Evolutionary conservation across 495 filamentous ascomycete species (phyloP).

Genomic region (Talaromyces thailandensis): DNA sequence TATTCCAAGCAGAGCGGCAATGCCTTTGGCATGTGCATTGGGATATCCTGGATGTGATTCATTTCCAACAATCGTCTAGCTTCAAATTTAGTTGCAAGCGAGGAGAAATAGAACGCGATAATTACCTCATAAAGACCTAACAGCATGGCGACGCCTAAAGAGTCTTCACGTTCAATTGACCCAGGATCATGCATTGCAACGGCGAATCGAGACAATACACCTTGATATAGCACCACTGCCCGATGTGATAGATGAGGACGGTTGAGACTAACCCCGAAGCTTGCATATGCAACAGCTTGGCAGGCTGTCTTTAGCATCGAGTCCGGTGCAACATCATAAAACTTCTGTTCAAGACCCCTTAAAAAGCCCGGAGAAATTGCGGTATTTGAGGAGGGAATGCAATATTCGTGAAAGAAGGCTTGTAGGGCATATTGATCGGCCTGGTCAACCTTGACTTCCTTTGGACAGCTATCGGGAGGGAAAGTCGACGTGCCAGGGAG

Average conservation of each 20-base stretch:
- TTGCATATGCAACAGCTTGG: slow-evolving; percentile 17
- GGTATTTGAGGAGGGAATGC: slow-evolving; percentile 11
- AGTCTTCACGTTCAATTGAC: slow-evolving; percentile 10
- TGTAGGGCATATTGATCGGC: slow-evolving; percentile 17
- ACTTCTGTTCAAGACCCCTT: slow-evolving; percentile 16
- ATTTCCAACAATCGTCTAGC: slow-evolving; percentile 15
- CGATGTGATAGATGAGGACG: slow-evolving; percentile 13
- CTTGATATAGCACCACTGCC: slow-evolving; percentile 16
- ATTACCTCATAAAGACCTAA: slow-evolving; percentile 24
- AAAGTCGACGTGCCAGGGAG: slow-evolving; percentile 12
- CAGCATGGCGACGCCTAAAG: slow-evolving; percentile 12
- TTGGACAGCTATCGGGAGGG: slow-evolving; percentile 12
- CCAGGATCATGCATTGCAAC: slow-evolving; percentile 10
- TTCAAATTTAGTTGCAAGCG: slow-evolving; percentile 1
- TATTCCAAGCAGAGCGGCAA: slow-evolving; percentile 17
- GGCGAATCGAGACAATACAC: slow-evolving; percentile 16
- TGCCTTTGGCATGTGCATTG: slow-evolving; percentile 16
- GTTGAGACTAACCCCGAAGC: slow-evolving; percentile 15
- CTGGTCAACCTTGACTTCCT: slow-evolving; percentile 12
- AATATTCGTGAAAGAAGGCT: slow-evolving; percentile 26
- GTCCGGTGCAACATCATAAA: slow-evolving; percentile 9
- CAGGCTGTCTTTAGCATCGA: slow-evolving; percentile 21
- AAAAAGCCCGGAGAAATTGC: slow-evolving; percentile 18
- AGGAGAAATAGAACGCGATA: not conserved
- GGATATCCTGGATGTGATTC: slow-evolving; percentile 13